Percentiles rank a stretch among this genome's conserved stretches.
phyloP scores from a whole-genome alignment of 2,329 filamentous ascomycete genomes.

The Talaromyces funiculosus region DNA sequence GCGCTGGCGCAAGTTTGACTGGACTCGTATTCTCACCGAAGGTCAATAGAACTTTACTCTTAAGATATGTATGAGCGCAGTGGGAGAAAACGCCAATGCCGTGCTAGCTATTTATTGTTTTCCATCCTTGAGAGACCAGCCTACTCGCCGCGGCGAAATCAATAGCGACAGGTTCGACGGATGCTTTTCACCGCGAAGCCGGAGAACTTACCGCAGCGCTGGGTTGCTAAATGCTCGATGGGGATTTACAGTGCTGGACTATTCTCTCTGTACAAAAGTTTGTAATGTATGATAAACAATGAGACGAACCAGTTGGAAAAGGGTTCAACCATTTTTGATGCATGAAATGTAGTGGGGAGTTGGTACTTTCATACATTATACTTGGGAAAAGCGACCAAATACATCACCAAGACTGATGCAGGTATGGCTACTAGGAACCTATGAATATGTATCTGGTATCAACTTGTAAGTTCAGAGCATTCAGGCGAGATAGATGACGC shows the following conservation, averaged over 20 bases:
- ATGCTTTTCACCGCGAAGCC: not conserved
- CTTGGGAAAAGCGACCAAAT: no score
- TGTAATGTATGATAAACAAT: not conserved
- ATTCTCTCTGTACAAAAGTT: not conserved
- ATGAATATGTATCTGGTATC: not conserved
- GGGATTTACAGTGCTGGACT: not conserved
- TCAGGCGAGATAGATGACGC: not conserved
- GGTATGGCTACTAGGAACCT: no score
- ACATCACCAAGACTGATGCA: no score
- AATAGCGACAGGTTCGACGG: not conserved
- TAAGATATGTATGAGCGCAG: not conserved
- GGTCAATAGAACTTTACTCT: constrained; percentile 21
- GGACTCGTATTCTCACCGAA: constrained; percentile 61
- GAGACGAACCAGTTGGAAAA: not conserved
- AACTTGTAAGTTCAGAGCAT: not conserved
- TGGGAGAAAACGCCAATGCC: not conserved
- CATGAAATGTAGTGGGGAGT: not conserved
- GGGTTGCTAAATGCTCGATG: not conserved
- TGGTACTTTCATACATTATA: no score
- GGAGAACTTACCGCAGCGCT: not conserved
- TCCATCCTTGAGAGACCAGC: not conserved
- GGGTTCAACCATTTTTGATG: not conserved
- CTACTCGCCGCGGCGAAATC: not conserved
- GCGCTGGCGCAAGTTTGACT: constrained; percentile 90
- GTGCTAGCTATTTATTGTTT: not conserved